Evolutionary conservation across 169 alveolate genomes (phyloP), one percentile per base, ranked within the genome.

Genomic region (Eimeria maxima): DNA sequence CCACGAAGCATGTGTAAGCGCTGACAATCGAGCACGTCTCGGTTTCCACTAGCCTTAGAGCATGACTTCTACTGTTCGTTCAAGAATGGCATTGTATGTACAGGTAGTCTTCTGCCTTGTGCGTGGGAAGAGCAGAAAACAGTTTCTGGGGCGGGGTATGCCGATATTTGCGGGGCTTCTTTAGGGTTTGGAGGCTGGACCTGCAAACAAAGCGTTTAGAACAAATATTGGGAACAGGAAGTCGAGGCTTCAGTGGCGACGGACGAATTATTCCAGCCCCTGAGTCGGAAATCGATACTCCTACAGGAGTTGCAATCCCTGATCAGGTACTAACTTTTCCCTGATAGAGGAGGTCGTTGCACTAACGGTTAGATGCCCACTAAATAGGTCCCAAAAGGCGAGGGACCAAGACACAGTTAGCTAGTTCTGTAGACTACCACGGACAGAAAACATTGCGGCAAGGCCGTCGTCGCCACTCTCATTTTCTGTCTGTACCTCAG

Each of bases 201-300:
- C 33, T 84, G 80, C 29, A 84, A 3, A 84, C 93, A 0, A 13
- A 55, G 20, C 80, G 14, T 20, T 14, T 84, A 33, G 80, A 84
- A 42, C 93, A 84, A 38, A 44, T 76, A 11, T 47, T 67, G 29
- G 95, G 95, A 42, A 65, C 44, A 22, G 95, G 95, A 38, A 11
- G 50, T 20, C 11, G 33, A 6, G 91, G 84, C 47, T 47, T 29
- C 55, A 74, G 83, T 44, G 95, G 90, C 8, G 91, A 50, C 55
- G 95, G 88, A 14, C 22, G 91, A 33, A 91, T 81, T 4, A 53
- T 91, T 33, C 91, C 95, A 20, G 95, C 95, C 4, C 50, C 90
- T 6, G 84, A 65, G 38, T 45, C 83, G 22, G 42, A 10, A 29
- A 10, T 91, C 63, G 18, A 45, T 27, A 20, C 84, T 38, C 95